These are phyloP conservation scores for Alternaria sp. DNA, from an alignment of 2,329 filamentous ascomycete species.

Conservation along the genomic window DNA sequence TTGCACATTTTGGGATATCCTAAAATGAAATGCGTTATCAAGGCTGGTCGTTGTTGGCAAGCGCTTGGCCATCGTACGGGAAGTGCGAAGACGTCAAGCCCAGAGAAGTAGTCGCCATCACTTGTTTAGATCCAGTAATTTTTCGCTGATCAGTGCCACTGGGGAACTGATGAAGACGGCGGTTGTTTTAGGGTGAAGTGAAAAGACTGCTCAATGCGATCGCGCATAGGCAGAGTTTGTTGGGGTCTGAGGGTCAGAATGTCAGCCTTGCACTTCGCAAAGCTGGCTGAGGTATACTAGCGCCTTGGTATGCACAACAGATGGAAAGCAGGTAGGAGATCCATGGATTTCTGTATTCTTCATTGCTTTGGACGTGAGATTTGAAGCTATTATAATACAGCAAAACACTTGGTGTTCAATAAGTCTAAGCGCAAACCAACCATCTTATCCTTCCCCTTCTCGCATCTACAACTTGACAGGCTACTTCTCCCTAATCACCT, in stretches of 20 bases:
- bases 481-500: conserved; percentile 25
- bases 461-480: conserved; percentile 6
- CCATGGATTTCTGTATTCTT: neutral
- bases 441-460: neutral
- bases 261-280: neutral
- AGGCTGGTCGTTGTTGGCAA: too few species aligned
- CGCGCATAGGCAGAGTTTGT: too few species aligned
- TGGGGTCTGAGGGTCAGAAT: neutral
- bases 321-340: neutral
- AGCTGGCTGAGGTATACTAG: fast-evolving
- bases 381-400: neutral
- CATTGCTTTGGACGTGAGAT: neutral
- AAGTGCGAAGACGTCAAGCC: too few species aligned
- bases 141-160: too few species aligned
- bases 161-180: too few species aligned
- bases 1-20: too few species aligned
- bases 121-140: too few species aligned
- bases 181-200: too few species aligned
- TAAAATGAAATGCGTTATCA: too few species aligned
- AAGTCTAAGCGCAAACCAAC: neutral
- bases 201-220: too few species aligned
- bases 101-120: too few species aligned
- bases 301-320: neutral
- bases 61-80: too few species aligned
- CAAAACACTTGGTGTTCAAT: neutral